These are phyloP conservation scores for Chaetomiaceae sp. DNA, from an alignment of 2,329 filamentous ascomycete genomes.

Conservation along the genomic window DNA sequence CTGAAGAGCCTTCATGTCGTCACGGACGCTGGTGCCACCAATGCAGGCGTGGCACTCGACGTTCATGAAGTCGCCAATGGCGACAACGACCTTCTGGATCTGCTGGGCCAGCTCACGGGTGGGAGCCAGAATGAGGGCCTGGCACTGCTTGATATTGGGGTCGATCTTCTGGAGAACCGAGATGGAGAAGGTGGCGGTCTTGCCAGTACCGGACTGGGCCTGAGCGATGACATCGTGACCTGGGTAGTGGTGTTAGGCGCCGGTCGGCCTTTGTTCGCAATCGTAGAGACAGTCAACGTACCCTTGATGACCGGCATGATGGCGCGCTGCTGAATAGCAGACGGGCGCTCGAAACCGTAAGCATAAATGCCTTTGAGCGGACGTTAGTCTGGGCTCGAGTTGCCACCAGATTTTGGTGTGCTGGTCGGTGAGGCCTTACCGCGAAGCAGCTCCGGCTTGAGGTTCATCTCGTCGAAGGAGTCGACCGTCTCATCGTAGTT, in stretches of 20 bases:
- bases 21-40: slow-evolving; percentile 94
- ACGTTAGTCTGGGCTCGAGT: slow-evolving; percentile 25
- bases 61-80: slow-evolving; percentile 99
- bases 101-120: slow-evolving; percentile 98
- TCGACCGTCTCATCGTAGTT: slow-evolving; percentile 99
- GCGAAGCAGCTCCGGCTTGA: slow-evolving; percentile 95
- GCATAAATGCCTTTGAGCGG: slow-evolving; percentile 82
- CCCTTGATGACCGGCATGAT: slow-evolving; percentile 99
- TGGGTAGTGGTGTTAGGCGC: slow-evolving; percentile 33
- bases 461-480: slow-evolving; percentile 97
- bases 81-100: slow-evolving; percentile 98
- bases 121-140: slow-evolving; percentile 95
- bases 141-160: slow-evolving; percentile 88
- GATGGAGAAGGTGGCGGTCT: slow-evolving; percentile 99
- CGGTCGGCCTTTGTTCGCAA: not conserved
- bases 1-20: slow-evolving; percentile 96
- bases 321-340: slow-evolving; percentile 98
- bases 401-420: slow-evolving; percentile 12
- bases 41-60: slow-evolving; percentile 99
- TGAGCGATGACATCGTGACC: slow-evolving; percentile 99
- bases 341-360: slow-evolving; percentile 99
- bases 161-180: slow-evolving; percentile 99
- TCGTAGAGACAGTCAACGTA: slow-evolving; percentile 41
- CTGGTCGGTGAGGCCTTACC: slow-evolving; percentile 48
- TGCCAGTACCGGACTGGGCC: slow-evolving; percentile 99